Percentiles rank a stretch among this genome's conserved stretches.
phyloP scores from a whole-genome alignment of 768 basidiomycete species.

The Pleurotus ostreatus region DNA sequence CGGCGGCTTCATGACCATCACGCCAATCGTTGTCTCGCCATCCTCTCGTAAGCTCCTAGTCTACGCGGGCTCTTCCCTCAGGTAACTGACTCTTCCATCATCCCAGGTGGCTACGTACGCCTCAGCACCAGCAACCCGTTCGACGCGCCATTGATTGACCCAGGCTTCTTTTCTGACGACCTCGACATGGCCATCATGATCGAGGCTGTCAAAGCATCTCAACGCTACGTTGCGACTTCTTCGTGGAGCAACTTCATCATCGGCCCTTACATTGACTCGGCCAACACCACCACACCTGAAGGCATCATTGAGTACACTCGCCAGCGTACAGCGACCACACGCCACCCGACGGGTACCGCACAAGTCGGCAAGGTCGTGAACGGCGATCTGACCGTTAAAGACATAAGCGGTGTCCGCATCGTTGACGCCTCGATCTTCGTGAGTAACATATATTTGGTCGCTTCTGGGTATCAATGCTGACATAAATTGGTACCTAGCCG shows the following conservation, averaged over 20 bases:
- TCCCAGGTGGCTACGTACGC: constrained; percentile 31
- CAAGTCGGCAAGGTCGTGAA: constrained; percentile 33
- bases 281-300: constrained; percentile 20
- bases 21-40: constrained; percentile 14
- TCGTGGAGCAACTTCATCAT: constrained; percentile 24
- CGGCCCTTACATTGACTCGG: constrained; percentile 15
- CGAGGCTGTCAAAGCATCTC: constrained; percentile 17
- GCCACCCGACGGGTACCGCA: constrained; percentile 30
- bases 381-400: constrained; percentile 32
- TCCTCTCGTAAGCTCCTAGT: not conserved
- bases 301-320: constrained; percentile 22
- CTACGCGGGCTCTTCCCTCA: too few species aligned
- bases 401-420: constrained; percentile 21
- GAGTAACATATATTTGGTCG: constrained; percentile 7
- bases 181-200: constrained; percentile 27
- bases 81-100: too few species aligned
- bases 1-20: constrained; percentile 26
- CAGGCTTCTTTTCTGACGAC: constrained; percentile 33
- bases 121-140: constrained; percentile 44
- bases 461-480: not conserved
- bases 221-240: constrained; percentile 20
- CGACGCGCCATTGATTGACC: constrained; percentile 44
- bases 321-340: constrained; percentile 16
- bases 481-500: not conserved
- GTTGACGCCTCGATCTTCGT: constrained; percentile 30